Percentiles rank a stretch among this genome's conserved stretches.
These are phyloP conservation scores for Irpex sp. DNA, from an alignment of 1,284 basidiomycete species.

Conservation along the genomic window DNA sequence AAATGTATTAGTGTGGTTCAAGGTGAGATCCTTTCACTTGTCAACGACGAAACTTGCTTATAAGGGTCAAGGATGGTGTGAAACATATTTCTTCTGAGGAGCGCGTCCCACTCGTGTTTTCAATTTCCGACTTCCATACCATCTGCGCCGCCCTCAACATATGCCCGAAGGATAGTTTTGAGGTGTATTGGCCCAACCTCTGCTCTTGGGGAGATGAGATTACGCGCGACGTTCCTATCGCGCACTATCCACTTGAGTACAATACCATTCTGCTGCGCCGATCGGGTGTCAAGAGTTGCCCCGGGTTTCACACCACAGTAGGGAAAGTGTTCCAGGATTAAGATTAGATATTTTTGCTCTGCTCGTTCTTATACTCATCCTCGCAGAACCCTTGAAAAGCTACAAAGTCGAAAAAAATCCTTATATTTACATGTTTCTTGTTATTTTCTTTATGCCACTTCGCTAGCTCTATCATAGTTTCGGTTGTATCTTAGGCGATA, in stretches of 20 bases:
- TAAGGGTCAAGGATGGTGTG: background rate
- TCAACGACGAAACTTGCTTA: background rate
- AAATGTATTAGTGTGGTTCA: background rate
- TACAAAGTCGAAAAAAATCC: background rate
- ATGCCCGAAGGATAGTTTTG: background rate
- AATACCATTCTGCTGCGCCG: background rate
- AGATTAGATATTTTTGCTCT: background rate
- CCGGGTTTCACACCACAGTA: background rate
- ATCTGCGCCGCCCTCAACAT: background rate
- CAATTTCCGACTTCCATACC: background rate
- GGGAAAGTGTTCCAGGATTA: background rate
- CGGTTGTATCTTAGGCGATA: too few species aligned
- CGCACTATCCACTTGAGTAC: background rate
- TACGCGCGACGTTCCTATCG: background rate
- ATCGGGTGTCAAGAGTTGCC: background rate
- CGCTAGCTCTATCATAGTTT: too few species aligned
- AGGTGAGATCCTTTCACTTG: background rate
- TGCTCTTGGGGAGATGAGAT: background rate
- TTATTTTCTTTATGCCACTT: too few species aligned
- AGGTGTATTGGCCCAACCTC: background rate
- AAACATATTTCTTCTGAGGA: background rate
- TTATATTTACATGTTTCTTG: too few species aligned
- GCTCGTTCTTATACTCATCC: background rate
- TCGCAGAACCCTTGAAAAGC: background rate
- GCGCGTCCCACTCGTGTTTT: background rate